These are phyloP conservation scores for Plasmopara viticola DNA, from an alignment of 352 stramenopile genomes.

Conservation along the genomic window DNA sequence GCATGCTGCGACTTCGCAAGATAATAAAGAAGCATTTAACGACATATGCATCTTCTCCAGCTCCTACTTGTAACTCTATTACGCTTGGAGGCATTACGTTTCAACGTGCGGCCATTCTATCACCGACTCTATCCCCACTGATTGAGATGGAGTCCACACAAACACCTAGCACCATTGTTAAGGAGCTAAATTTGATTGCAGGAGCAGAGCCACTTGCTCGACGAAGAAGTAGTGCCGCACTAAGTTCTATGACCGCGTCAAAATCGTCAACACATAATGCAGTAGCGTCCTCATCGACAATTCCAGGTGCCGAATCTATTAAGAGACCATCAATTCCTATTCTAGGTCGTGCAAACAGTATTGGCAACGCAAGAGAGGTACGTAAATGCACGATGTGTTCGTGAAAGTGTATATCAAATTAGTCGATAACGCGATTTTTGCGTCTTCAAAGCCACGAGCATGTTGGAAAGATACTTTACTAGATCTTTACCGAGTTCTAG, in stretches of 20 bases:
- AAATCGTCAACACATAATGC: slow-evolving; percentile 22
- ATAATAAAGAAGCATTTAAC: slow-evolving; percentile 57
- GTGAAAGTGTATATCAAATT: background rate
- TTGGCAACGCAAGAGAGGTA: slow-evolving; percentile 35
- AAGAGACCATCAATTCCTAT: slow-evolving; percentile 21
- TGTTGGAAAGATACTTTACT: slow-evolving; percentile 62
- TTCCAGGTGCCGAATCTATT: slow-evolving; percentile 15
- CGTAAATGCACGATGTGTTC: slow-evolving; percentile 7
- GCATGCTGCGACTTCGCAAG: slow-evolving; percentile 65
- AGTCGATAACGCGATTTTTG: background rate
- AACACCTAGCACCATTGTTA: slow-evolving; percentile 36
- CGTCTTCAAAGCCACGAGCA: slow-evolving; percentile 18
- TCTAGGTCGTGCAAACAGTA: slow-evolving; percentile 5
- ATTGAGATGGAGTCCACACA: slow-evolving; percentile 24
- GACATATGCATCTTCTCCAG: slow-evolving; percentile 22
- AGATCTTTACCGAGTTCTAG: slow-evolving; percentile 62
- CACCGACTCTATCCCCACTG: slow-evolving; percentile 41
- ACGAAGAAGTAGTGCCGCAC: slow-evolving; percentile 30
- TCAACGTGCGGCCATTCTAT: slow-evolving; percentile 38
- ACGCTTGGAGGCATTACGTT: slow-evolving; percentile 49
- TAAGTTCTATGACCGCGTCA: slow-evolving; percentile 28
- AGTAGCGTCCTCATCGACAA: slow-evolving; percentile 25
- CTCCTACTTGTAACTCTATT: slow-evolving; percentile 36
- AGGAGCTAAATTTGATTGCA: slow-evolving; percentile 29
- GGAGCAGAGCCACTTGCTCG: slow-evolving; percentile 27